Evolutionary conservation across 75 land plant species (phyloP).

Genomic region (Pinus taeda): DNA sequence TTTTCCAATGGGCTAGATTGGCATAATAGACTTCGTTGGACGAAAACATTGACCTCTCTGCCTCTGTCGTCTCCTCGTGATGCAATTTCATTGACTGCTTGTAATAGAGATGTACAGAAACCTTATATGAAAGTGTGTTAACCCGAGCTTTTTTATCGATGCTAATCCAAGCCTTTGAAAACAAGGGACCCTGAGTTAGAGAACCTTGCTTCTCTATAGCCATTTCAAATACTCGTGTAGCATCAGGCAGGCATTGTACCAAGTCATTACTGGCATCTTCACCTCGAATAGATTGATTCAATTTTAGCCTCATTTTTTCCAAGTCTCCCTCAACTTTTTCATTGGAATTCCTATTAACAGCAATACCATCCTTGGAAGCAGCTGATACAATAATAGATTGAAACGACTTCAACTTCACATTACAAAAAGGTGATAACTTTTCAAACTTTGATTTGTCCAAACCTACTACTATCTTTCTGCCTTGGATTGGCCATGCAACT

Average conservation of each 20-base stretch:
- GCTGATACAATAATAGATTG: constrained; percentile 16
- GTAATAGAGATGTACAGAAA: constrained; percentile 7
- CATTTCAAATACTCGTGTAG: constrained; percentile 73
- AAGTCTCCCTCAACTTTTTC: constrained; percentile 29
- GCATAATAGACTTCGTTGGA: constrained; percentile 69
- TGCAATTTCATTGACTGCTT: too few relatives aligned
- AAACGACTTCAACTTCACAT: background rate
- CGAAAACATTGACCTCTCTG: too few relatives aligned
- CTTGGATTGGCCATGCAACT: too few relatives aligned
- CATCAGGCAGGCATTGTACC: constrained; percentile 75
- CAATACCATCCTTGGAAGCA: constrained; percentile 49
- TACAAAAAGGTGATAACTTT: too few relatives aligned
- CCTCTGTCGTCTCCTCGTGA: too few relatives aligned
- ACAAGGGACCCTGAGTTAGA: too few relatives aligned
- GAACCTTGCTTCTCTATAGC: constrained; percentile 67
- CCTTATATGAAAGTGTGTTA: constrained; percentile 88
- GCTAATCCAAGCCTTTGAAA: constrained; percentile 85
- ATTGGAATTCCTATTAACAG: constrained; percentile 48
- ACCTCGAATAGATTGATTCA: constrained; percentile 39
- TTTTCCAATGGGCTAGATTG: constrained; percentile 69
- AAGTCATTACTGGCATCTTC: constrained; percentile 49
- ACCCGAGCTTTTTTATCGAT: constrained; percentile 83
- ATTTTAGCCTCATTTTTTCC: too few relatives aligned
- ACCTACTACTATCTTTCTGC: too few relatives aligned
- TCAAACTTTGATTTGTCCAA: too few relatives aligned